Conservation (phyloP, 1,284 basidiomycete genomes). For the Pascua sp. region DNA sequence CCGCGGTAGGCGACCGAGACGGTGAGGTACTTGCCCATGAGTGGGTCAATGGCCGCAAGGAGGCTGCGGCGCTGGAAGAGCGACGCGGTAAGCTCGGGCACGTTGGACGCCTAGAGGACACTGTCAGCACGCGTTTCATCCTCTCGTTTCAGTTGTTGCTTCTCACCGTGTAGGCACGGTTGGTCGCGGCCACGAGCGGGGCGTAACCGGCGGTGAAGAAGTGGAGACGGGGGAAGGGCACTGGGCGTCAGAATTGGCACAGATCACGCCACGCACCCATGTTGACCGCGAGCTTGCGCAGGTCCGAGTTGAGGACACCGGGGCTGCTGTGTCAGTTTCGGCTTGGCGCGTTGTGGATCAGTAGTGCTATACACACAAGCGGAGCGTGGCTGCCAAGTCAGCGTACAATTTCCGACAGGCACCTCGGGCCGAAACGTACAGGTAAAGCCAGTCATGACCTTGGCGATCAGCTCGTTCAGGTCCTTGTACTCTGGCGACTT, state of each 20-base stretch:
- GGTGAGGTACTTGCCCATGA: slow-evolving; percentile 46
- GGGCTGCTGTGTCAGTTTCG: slow-evolving; percentile 56
- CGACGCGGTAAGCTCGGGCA: slow-evolving; percentile 39
- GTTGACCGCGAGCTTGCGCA: slow-evolving; percentile 91
- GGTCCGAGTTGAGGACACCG: slow-evolving; percentile 88
- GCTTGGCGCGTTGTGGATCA: background rate
- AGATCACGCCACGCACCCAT: slow-evolving; percentile 46
- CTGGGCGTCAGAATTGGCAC: slow-evolving; percentile 1
- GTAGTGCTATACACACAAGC: slow-evolving; percentile 26
- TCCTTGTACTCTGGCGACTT: slow-evolving; percentile 68
- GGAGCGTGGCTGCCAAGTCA: slow-evolving; percentile 35
- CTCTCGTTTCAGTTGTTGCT: too few species aligned
- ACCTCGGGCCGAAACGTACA: slow-evolving; percentile 16
- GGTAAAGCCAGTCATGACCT: slow-evolving; percentile 49
- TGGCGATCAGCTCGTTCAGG: slow-evolving; percentile 66
- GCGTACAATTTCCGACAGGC: background rate
- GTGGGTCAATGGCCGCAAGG: slow-evolving; percentile 40
- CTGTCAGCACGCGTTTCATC: slow-evolving; percentile 1
- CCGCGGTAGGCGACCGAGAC: slow-evolving; percentile 44
- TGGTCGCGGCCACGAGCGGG: slow-evolving; percentile 66
- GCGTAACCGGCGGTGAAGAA: slow-evolving; percentile 88
- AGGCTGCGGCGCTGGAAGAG: slow-evolving; percentile 39
- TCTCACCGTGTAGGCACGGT: slow-evolving; percentile 56
- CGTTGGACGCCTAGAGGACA: slow-evolving; percentile 25
- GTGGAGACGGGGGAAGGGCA: slow-evolving; percentile 89